phyloP scores from a whole-genome alignment of 202 grass and related monocot species.

The Digitaria exilis region DNA sequence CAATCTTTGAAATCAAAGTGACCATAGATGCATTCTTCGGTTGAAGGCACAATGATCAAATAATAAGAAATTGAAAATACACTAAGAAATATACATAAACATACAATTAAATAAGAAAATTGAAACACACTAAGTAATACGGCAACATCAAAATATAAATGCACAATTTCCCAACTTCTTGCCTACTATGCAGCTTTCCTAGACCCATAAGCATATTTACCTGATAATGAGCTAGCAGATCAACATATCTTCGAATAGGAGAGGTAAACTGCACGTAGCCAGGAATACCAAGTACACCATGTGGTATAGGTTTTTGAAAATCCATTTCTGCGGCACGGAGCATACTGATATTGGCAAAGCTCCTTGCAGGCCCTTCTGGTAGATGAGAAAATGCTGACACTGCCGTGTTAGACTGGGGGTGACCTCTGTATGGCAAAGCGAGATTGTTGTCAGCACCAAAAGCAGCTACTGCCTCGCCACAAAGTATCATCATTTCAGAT shows the following conservation, averaged over 20 bases:
- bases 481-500: constrained; percentile 99
- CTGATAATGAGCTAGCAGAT: constrained; percentile 97
- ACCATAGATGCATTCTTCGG: constrained; percentile 10
- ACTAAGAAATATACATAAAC: neutral
- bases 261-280: constrained; percentile 97
- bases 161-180: constrained; percentile 20
- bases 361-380: constrained; percentile 82
- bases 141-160: neutral
- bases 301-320: constrained; percentile 68
- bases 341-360: constrained; percentile 71
- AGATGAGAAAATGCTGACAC: constrained; percentile 75
- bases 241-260: constrained; percentile 94
- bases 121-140: neutral
- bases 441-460: constrained; percentile 77
- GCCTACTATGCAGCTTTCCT: neutral
- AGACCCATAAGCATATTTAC: constrained; percentile 45
- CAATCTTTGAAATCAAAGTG: constrained; percentile 20
- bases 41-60: constrained; percentile 27
- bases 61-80: neutral
- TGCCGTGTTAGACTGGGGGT: constrained; percentile 73
- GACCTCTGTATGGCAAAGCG: constrained; percentile 87
- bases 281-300: constrained; percentile 76
- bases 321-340: constrained; percentile 88
- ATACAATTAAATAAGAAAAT: neutral
- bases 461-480: constrained; percentile 77